phyloP scores from a whole-genome alignment of 192 early-diverging fungal species.

The Backusella psychrophila region DNA sequence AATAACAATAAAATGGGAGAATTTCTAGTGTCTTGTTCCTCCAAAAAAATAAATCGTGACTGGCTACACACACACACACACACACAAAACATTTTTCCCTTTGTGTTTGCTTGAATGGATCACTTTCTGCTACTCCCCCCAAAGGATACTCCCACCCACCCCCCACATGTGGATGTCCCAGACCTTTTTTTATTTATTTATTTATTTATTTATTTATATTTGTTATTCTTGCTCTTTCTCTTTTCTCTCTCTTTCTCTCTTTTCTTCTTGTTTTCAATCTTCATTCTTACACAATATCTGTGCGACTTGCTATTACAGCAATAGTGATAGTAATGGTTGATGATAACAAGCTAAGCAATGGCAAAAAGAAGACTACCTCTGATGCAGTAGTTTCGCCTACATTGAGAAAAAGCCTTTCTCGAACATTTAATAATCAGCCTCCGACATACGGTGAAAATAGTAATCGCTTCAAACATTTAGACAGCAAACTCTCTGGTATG shows the following conservation, averaged over 20 bases:
- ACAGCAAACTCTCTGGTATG: not conserved
- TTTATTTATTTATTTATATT: slow-evolving; percentile 3
- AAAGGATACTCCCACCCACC: not conserved
- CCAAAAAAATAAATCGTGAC: not conserved
- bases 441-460: not conserved
- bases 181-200: slow-evolving; percentile 3
- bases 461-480: slow-evolving; percentile 8
- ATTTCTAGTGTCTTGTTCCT: not conserved
- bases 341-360: not conserved
- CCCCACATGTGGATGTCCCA: not conserved
- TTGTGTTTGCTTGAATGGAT: not conserved
- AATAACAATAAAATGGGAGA: not conserved
- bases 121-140: not conserved
- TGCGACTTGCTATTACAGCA: not conserved
- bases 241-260: not conserved
- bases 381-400: not conserved
- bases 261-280: not conserved
- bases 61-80: not conserved
- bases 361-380: not conserved
- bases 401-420: slow-evolving; percentile 7
- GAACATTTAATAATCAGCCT: not conserved
- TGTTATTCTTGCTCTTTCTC: not conserved
- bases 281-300: not conserved
- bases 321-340: not conserved
- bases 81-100: not conserved